Evolutionary conservation across 768 basidiomycete species (phyloP).

Genomic region (Calvatia gigantea): DNA sequence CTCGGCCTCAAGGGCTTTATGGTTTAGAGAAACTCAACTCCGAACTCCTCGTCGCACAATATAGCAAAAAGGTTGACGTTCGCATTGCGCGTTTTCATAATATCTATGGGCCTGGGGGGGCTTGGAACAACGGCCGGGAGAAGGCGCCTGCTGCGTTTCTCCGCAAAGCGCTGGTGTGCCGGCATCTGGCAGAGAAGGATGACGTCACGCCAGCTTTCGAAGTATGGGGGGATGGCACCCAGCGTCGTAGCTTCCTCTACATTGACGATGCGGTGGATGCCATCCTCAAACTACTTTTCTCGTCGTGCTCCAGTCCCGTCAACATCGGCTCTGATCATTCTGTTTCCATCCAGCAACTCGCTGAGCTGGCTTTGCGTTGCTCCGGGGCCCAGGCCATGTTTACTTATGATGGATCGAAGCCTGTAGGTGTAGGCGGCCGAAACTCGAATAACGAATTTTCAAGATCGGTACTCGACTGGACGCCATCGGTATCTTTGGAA

Average conservation of each 20-base stretch:
- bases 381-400: slow-evolving; percentile 31
- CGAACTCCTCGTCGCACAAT: slow-evolving; percentile 40
- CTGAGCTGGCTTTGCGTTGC: slow-evolving; percentile 32
- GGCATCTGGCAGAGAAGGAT: slow-evolving; percentile 14
- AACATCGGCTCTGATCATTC: slow-evolving; percentile 51
- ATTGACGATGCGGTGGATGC: slow-evolving; percentile 55
- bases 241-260: slow-evolving; percentile 53
- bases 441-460: slow-evolving; percentile 48
- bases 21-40: slow-evolving; percentile 55
- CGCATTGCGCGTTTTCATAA: slow-evolving; percentile 58
- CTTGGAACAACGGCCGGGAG: slow-evolving; percentile 53
- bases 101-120: slow-evolving; percentile 50
- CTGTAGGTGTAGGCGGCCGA: slow-evolving; percentile 45
- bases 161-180: slow-evolving; percentile 44
- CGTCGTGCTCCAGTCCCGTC: slow-evolving; percentile 30
- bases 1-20: slow-evolving; percentile 54
- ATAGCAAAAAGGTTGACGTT: slow-evolving; percentile 28
- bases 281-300: slow-evolving; percentile 38
- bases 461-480: slow-evolving; percentile 33
- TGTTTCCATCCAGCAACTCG: slow-evolving; percentile 40
- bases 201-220: slow-evolving; percentile 30
- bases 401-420: slow-evolving; percentile 24
- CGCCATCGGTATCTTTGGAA: slow-evolving; percentile 34
- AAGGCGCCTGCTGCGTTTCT: slow-evolving; percentile 56
- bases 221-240: slow-evolving; percentile 55